Evolutionary conservation across 805 yeast genomes (phyloP).

Genomic region (Saccharomycopsis capsularis): DNA sequence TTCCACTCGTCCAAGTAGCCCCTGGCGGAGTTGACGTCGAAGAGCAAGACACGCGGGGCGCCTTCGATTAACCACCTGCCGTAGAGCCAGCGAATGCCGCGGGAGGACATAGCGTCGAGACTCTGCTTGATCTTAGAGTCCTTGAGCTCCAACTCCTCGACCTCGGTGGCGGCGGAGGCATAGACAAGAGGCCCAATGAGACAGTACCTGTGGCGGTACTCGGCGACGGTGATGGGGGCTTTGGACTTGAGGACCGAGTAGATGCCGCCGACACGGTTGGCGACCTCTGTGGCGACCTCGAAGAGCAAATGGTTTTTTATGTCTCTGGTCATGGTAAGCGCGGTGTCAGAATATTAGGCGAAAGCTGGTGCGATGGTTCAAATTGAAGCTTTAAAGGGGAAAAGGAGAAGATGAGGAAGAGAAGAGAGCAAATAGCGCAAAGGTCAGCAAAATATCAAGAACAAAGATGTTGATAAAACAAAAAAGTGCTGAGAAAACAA

Average conservation of each 20-base stretch:
- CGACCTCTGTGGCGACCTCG: slow-evolving; percentile 96
- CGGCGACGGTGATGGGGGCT: slow-evolving; percentile 94
- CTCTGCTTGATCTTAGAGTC: slow-evolving; percentile 50
- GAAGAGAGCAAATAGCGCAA: no score
- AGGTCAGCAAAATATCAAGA: no score
- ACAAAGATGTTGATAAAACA: no score
- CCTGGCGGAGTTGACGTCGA: slow-evolving; percentile 74
- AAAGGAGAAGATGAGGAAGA: no score
- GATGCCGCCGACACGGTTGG: slow-evolving; percentile 96
- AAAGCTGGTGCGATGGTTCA: no score
- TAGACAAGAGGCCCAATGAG: slow-evolving; percentile 81
- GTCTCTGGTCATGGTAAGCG: slow-evolving; percentile 66
- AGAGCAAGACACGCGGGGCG: slow-evolving; percentile 86
- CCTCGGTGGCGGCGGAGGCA: slow-evolving; percentile 69
- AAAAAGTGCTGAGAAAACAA: no score
- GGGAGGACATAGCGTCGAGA: slow-evolving; percentile 66
- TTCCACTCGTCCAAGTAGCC: slow-evolving; percentile 85
- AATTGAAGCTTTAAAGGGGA: no score
- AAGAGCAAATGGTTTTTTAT: slow-evolving; percentile 80
- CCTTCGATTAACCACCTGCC: slow-evolving; percentile 98
- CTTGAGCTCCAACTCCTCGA: slow-evolving; percentile 61
- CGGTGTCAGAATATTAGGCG: no score
- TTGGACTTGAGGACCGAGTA: slow-evolving; percentile 94
- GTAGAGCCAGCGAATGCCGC: slow-evolving; percentile 79
- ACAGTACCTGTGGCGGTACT: slow-evolving; percentile 80